These are phyloP conservation scores for Alternaria infectoria DNA, from an alignment of 2,329 filamentous ascomycete genomes.

Conservation along the genomic window DNA sequence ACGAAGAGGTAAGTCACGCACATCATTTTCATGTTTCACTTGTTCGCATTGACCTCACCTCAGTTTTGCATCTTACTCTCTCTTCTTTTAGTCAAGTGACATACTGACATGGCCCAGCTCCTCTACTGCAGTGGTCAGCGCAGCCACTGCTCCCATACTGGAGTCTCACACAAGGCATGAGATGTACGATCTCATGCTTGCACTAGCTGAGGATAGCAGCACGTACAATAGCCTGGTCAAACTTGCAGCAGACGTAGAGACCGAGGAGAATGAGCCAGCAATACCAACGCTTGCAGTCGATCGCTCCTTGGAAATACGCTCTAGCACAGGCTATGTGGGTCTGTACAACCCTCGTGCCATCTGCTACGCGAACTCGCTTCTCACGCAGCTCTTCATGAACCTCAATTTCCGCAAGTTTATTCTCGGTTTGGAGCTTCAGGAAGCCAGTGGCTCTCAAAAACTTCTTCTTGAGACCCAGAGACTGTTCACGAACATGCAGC, in stretches of 20 bases:
- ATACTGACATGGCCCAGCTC: constrained; percentile 7
- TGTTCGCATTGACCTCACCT: neutral
- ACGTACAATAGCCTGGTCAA: constrained; percentile 39
- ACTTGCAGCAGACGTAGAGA: constrained; percentile 28
- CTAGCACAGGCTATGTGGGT: constrained; percentile 82
- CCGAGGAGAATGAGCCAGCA: constrained; percentile 58
- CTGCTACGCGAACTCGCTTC: constrained; percentile 93
- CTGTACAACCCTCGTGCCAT: constrained; percentile 93
- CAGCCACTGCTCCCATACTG: constrained; percentile 37
- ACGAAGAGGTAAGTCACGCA: constrained; percentile 23
- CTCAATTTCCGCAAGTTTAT: constrained; percentile 85
- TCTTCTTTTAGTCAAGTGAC: neutral
- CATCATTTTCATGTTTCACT: neutral
- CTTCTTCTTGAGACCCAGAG: constrained; percentile 79
- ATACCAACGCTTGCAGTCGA: constrained; percentile 65
- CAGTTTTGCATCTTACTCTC: neutral
- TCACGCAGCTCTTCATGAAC: constrained; percentile 98
- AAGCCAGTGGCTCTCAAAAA: constrained; percentile 64
- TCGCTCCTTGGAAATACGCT: constrained; percentile 70
- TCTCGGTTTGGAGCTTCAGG: constrained; percentile 61
- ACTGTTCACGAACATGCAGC: constrained; percentile 86
- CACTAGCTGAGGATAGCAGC: constrained; percentile 39
- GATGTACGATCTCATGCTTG: constrained; percentile 46
- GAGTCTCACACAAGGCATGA: constrained; percentile 45
- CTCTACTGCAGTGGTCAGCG: constrained; percentile 17